Conservation (phyloP, 805 yeast species). For the Monosporozyma unispora region DNA sequence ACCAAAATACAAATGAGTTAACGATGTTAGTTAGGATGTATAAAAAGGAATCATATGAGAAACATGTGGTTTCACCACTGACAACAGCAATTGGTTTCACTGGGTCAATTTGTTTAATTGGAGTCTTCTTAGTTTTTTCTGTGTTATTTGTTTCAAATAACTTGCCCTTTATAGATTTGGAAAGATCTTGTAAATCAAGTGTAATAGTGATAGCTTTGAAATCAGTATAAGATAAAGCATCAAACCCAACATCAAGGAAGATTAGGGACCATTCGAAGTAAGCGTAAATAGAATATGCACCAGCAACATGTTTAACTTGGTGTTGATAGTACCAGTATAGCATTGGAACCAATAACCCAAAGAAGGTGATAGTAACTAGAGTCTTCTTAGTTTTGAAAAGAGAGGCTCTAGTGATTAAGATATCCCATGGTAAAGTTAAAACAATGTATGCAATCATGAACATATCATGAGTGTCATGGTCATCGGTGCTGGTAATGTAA, state of each 20-base stretch:
- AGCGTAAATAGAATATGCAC: constrained; percentile 94
- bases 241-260: constrained; percentile 75
- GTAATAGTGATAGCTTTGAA: constrained; percentile 51
- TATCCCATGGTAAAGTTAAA: constrained; percentile 86
- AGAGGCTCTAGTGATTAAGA: constrained; percentile 47
- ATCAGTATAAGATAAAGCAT: constrained; percentile 67
- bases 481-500: constrained; percentile 92
- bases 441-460: constrained; percentile 89
- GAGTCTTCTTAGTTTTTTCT: not conserved
- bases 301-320: constrained; percentile 75
- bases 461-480: constrained; percentile 91
- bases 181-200: constrained; percentile 12
- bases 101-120: not conserved
- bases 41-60: constrained; percentile 21
- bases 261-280: constrained; percentile 91
- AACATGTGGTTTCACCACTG: not conserved
- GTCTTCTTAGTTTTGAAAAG: constrained; percentile 35
- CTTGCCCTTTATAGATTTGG: constrained; percentile 4
- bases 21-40: constrained; percentile 33
- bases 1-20: constrained; percentile 79
- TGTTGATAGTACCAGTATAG: constrained; percentile 87
- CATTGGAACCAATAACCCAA: constrained; percentile 68
- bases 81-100: not conserved
- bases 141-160: not conserved
- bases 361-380: constrained; percentile 53